A percentile compares a stretch with the other conserved stretches of the same genome.
Conservation (phyloP, 805 yeast genomes). For the Hanseniaspora jakobsenii region DNA sequence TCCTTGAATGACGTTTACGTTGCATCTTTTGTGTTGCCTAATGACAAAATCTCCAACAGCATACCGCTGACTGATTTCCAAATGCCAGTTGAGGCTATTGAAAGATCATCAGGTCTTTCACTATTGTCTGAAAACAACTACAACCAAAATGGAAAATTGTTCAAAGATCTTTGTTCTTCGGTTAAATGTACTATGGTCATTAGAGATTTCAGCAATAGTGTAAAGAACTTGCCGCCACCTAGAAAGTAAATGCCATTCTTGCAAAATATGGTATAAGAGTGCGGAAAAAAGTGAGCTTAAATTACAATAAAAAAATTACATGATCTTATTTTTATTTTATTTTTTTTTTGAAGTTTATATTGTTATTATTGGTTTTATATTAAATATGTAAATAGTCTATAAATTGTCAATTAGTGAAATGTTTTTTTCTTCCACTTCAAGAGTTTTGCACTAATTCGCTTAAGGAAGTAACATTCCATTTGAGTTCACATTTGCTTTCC, state of each 20-base stretch:
- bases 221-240: constrained; percentile 28
- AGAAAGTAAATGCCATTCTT: constrained; percentile 1
- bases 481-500: too few relatives aligned
- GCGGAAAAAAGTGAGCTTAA: too few relatives aligned
- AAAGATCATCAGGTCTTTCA: constrained; percentile 74
- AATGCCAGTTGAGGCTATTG: constrained; percentile 83
- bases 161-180: constrained; percentile 61
- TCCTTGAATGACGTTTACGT: constrained; percentile 42
- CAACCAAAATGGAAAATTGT: constrained; percentile 31
- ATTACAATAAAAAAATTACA: too few relatives aligned
- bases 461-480: too few relatives aligned
- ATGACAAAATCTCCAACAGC: constrained; percentile 60
- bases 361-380: too few relatives aligned
- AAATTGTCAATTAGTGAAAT: too few relatives aligned
- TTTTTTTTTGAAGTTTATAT: too few relatives aligned
- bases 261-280: too few relatives aligned
- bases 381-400: too few relatives aligned
- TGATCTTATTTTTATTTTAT: too few relatives aligned
- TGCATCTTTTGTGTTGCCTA: constrained; percentile 91
- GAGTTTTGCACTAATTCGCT: too few relatives aligned
- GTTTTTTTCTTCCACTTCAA: too few relatives aligned
- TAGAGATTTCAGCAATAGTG: constrained; percentile 56
- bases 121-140: constrained; percentile 56
- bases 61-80: constrained; percentile 63
- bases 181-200: constrained; percentile 68